Evolutionary conservation across 805 yeast species (phyloP).

Genomic region (Cyberlindnera saturnus): DNA sequence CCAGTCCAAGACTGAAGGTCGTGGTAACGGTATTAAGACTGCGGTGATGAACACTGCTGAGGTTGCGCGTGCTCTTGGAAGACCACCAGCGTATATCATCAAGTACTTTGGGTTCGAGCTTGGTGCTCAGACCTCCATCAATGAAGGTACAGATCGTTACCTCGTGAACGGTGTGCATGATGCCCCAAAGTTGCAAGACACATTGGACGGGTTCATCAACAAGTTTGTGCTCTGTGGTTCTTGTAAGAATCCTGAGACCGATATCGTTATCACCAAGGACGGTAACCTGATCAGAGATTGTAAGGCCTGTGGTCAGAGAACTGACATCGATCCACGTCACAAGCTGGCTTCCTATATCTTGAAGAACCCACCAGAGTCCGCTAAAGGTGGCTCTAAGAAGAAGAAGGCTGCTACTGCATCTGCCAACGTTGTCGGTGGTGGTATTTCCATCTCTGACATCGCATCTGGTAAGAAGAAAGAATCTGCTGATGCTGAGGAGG

Average conservation of each 20-base stretch:
- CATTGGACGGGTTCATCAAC: constrained; percentile 87
- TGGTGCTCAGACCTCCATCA: constrained; percentile 90
- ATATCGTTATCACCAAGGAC: constrained; percentile 69
- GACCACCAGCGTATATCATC: constrained; percentile 89
- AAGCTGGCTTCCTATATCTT: constrained; percentile 81
- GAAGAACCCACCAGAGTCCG: constrained; percentile 78
- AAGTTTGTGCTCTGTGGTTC: constrained; percentile 90
- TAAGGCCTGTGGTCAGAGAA: constrained; percentile 95
- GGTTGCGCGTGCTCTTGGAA: constrained; percentile 88
- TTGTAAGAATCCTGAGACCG: constrained; percentile 98
- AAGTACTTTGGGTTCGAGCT: constrained; percentile 95
- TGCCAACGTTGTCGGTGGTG: constrained; percentile 85
- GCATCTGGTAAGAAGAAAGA: constrained; percentile 44
- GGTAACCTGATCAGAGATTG: constrained; percentile 83
- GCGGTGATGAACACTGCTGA: constrained; percentile 85
- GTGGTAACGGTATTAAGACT: constrained; percentile 98
- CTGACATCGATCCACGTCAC: constrained; percentile 78
- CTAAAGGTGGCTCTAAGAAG: constrained; percentile 41
- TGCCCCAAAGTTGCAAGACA: constrained; percentile 83
- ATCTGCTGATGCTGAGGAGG: constrained; percentile 33
- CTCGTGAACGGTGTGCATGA: constrained; percentile 95
- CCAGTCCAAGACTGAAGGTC: constrained; percentile 95
- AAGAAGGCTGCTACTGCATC: constrained; percentile 80
- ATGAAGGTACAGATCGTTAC: constrained; percentile 78
- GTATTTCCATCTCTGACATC: constrained; percentile 71